These are phyloP conservation scores for Gossypium lobatum DNA, from an alignment of 441 rosid genomes.

Conservation along the genomic window DNA sequence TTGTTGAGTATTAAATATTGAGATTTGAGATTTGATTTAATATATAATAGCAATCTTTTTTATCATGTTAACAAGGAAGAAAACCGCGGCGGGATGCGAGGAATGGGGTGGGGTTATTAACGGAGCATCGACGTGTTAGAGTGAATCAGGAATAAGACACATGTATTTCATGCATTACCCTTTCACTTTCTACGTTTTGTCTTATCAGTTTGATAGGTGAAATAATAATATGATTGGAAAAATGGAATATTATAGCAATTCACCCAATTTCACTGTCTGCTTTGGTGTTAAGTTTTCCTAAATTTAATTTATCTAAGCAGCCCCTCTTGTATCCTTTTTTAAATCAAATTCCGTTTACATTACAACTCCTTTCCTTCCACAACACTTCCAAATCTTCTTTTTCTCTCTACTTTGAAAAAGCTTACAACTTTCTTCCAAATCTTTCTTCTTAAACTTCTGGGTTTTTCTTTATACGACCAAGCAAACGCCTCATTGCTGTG, in stretches of 20 bases:
- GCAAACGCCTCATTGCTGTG: neutral
- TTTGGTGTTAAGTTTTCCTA: too few species aligned
- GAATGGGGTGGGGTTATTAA: neutral
- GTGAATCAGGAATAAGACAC: neutral
- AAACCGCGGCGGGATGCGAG: neutral
- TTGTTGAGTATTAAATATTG: too few species aligned
- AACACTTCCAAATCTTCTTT: neutral
- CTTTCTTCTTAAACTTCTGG: neutral
- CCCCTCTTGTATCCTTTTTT: too few species aligned
- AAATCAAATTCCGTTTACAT: neutral
- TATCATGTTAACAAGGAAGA: neutral
- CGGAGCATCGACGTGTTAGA: neutral
- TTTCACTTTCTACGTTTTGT: neutral
- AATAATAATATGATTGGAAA: too few species aligned
- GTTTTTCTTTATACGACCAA: neutral
- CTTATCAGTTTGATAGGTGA: neutral
- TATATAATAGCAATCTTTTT: too few species aligned
- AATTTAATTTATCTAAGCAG: neutral
- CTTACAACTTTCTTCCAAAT: neutral
- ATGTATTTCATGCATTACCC: neutral
- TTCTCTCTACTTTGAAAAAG: neutral
- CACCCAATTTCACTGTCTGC: too few species aligned
- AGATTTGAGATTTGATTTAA: too few species aligned
- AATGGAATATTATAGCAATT: too few species aligned
- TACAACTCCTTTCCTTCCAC: neutral